Evolutionary conservation across 495 filamentous ascomycete species (phyloP), one percentile per base, ranked within the genome.

Genomic region (Amniculicola lignicola): DNA sequence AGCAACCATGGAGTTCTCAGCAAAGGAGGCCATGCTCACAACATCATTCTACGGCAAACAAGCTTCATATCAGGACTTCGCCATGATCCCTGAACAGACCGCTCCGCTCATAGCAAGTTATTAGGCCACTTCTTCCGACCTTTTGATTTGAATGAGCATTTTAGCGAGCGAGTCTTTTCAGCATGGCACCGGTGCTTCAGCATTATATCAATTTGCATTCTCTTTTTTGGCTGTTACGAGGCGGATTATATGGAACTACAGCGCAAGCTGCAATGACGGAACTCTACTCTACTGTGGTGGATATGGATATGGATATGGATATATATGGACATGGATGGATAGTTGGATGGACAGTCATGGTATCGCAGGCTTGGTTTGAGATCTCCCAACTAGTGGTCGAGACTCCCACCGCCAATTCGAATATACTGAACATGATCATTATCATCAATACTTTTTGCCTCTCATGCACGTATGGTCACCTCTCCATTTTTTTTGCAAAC

Each of bases 1-100:
- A 62, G 70, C 73, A 3, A 76, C 81, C 1, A 70, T 84, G 51
- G 74, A 82, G 31, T 88, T 92, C 67, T 76, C 84, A 33, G 80
- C 86, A 61, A 88, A 91, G 75, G 74, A 82, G 63, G 70, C 75
- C 42, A 78, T 79, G 65, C 67, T 75, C 52, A 77, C 72, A 37
- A 76, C 77, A 54, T 70, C 77, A 43, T 77, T 78, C 67, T 77
- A 71, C 67, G 59, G 65, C 46, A 50, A 56, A 23, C 58, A 67
- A 37, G 43, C 31, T 4, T 57, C 57, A 14, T 64, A 55, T 22
- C 35, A 53, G n/a, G 63, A 58, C 40, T 65, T 43, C 57, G 63
- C 62, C 35, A n/a, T n/a, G n/a, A 59, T 66, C 27, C 65, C 62
- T 10, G 63, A 69, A 43, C 54, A 44, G 33, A 65, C 57, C 46